Base-by-base conservation (phyloP, 148 eudicot genomes). In the Polygonum aviculare region DNA sequence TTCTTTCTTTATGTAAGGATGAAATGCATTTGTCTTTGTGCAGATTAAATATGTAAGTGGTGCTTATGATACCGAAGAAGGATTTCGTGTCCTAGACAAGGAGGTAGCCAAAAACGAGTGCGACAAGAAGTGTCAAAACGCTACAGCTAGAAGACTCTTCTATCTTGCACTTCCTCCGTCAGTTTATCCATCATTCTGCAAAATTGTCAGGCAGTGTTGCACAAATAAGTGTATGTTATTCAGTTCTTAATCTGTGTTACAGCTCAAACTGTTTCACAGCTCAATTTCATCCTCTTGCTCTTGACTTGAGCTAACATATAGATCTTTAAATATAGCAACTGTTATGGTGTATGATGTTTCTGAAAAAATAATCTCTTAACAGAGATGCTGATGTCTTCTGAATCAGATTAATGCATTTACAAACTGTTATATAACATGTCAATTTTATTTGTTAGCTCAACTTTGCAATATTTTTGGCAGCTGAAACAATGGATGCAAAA, bases 131-230 rank as follows among this genome's bases (percentile, higher is more conserved):
- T 82, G 73, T 59, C 78, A 51, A 11, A 89, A 85, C 75, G 93
- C 90, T 78, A 74, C 86, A 39, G 81, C 93, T 45, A 85, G 97
- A 47, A 88, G 99, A 82, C 94, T 95, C 55, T 95, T 95, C 79
- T 95, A 95, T 81, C 85, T 95, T 79, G 99, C 99, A 12, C 98
- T 95, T 81, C 99, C 99, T 77, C 99, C 99, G 41, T 92, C 99
- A 62, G 97, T 95, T 55, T 95, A 93, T 87, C 99, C 99, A 77
- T 79, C 93, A 33, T 97, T 95, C 81, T 88, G 94, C 94, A 90
- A 82, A 82, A 93, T 92, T 97, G 93, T 95, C 79, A 87, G 76
- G 80, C 82, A 38, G 44, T 77, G 84, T 79, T 88, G 92, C 80
- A 88, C 83, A 91, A 89, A 81, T 79, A 88, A 88, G 84, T 86